A percentile compares a stretch with the other conserved stretches of the same genome.
phyloP scores from a whole-genome alignment of 2,329 filamentous ascomycete genomes.

The Paramyrothecium sp. region DNA sequence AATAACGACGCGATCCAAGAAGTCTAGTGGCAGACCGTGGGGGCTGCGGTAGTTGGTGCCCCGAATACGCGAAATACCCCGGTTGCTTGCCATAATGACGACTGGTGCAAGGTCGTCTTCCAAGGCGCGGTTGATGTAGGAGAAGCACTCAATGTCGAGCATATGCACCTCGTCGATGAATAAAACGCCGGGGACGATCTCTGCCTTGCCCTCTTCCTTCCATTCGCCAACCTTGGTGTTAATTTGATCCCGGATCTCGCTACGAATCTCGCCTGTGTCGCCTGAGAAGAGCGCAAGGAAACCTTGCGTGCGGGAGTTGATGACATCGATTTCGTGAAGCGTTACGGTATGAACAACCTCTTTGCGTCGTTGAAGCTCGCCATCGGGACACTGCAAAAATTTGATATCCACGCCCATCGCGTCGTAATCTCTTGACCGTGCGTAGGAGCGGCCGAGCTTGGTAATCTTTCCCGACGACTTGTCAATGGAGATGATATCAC shows the following conservation, averaged over 20 bases:
- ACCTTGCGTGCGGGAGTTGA: constrained; percentile 98
- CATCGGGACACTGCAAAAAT: constrained; percentile 95
- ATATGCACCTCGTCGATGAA: constrained; percentile 99
- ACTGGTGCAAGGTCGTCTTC: constrained; percentile 94
- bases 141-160: constrained; percentile 99
- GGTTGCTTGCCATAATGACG: constrained; percentile 99
- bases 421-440: constrained; percentile 94
- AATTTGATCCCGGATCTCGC: constrained; percentile 97
- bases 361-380: constrained; percentile 94
- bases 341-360: constrained; percentile 97
- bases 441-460: constrained; percentile 92
- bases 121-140: constrained; percentile 94
- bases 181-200: constrained; percentile 93
- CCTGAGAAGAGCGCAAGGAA: constrained; percentile 97
- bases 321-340: constrained; percentile 97
- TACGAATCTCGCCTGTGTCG: constrained; percentile 95
- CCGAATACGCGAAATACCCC: constrained; percentile 85
- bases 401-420: constrained; percentile 98
- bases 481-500: constrained; percentile 97
- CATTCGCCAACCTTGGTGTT: constrained; percentile 98
- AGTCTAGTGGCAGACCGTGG: constrained; percentile 91
- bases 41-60: constrained; percentile 92
- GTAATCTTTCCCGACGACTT: constrained; percentile 98
- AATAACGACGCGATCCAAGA: constrained; percentile 93
- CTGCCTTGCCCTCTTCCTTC: constrained; percentile 99